A percentile compares a stretch with the other conserved stretches of the same genome.
Conservation (phyloP, 352 stramenopile genomes). For the Aphanomyces stellatus region DNA sequence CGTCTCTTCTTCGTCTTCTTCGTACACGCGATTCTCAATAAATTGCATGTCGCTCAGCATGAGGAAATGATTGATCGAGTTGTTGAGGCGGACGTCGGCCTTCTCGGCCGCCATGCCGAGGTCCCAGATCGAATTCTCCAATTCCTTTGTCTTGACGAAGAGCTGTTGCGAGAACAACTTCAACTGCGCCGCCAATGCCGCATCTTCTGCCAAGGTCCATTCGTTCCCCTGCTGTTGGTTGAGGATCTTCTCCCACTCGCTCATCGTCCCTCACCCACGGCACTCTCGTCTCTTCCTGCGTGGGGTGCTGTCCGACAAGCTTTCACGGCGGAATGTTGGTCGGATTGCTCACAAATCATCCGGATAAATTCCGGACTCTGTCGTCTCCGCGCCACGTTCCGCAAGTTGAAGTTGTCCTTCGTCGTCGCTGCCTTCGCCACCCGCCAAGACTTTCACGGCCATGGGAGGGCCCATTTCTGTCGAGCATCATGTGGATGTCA, state of each 20-base stretch:
- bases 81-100: constrained; percentile 63
- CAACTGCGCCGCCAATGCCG: constrained; percentile 24
- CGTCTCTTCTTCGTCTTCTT: constrained; percentile 74
- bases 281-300: too few relatives aligned
- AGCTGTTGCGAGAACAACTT: constrained; percentile 58
- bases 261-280: too few relatives aligned
- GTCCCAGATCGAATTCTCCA: constrained; percentile 64
- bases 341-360: too few relatives aligned
- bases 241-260: constrained; percentile 15
- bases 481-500: too few relatives aligned
- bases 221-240: constrained; percentile 15
- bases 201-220: constrained; percentile 23
- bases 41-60: constrained; percentile 85
- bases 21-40: constrained; percentile 85
- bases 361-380: too few relatives aligned
- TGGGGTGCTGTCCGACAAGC: too few relatives aligned
- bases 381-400: too few relatives aligned
- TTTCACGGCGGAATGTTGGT: too few relatives aligned
- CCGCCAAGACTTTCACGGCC: too few relatives aligned
- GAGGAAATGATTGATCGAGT: constrained; percentile 84
- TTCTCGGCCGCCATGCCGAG: constrained; percentile 55
- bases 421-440: too few relatives aligned
- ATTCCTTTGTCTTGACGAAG: constrained; percentile 56
- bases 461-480: too few relatives aligned
- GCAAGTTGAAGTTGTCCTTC: too few relatives aligned